phyloP scores from a whole-genome alignment of 495 filamentous ascomycete genomes.

The Cercophora samala region DNA sequence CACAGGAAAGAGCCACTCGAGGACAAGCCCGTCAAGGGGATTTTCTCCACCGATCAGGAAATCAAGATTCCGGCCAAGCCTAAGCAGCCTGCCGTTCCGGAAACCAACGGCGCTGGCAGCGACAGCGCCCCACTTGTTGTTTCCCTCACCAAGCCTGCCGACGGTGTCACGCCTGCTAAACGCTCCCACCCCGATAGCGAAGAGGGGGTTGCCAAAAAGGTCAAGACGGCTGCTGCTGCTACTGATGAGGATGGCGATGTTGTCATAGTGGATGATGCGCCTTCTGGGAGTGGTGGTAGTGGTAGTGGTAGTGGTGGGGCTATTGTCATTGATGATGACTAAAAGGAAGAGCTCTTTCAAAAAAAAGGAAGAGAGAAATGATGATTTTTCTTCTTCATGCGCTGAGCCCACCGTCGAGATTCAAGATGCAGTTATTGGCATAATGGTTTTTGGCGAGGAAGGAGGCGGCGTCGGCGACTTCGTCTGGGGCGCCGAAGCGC shows the following conservation, averaged over 20 bases:
- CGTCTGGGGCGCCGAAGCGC: slow-evolving; percentile 64
- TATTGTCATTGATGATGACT: slow-evolving; percentile 74
- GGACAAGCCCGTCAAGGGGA: slow-evolving; percentile 41
- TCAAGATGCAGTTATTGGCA: slow-evolving; percentile 79
- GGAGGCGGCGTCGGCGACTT: slow-evolving; percentile 76
- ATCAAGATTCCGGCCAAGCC: slow-evolving; percentile 47
- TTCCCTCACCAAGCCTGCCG: background rate
- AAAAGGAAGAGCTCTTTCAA: slow-evolving; percentile 19
- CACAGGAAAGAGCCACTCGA: slow-evolving; percentile 34
- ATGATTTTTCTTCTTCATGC: no score
- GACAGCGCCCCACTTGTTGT: slow-evolving; percentile 14
- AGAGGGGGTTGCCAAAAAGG: slow-evolving; percentile 40
- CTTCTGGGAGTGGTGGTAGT: slow-evolving; percentile 18
- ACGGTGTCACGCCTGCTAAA: slow-evolving; percentile 35
- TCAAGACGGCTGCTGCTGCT: slow-evolving; percentile 35
- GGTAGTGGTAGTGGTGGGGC: slow-evolving; percentile 50
- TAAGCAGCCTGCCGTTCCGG: slow-evolving; percentile 36
- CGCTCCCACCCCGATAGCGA: slow-evolving; percentile 35
- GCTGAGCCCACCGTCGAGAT: slow-evolving; percentile 81
- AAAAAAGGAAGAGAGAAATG: slow-evolving; percentile 9
- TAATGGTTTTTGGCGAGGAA: slow-evolving; percentile 78
- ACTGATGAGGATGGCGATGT: slow-evolving; percentile 37
- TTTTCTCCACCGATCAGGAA: slow-evolving; percentile 23
- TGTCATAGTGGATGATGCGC: slow-evolving; percentile 1
- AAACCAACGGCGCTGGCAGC: slow-evolving; percentile 32